Percentiles rank a stretch among this genome's conserved stretches.
phyloP scores from a whole-genome alignment of 2,329 filamentous ascomycete genomes.

The Phialocephala sp. region DNA sequence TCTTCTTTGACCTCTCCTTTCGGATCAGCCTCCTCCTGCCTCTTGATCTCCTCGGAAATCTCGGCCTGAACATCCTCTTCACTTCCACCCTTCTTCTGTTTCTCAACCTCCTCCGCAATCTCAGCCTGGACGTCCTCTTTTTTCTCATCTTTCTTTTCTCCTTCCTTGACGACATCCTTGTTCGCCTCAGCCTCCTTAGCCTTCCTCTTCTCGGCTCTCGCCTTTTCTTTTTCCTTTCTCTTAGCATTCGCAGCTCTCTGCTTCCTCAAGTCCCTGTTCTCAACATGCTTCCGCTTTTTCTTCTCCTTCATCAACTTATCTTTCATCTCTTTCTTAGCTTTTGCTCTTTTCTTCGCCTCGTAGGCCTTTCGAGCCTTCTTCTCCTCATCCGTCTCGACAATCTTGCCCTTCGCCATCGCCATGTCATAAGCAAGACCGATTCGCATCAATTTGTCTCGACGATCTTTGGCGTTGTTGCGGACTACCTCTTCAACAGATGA shows the following conservation, averaged over 20 bases:
- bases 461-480: conserved; percentile 43
- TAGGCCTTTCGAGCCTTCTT: conserved; percentile 53
- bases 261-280: conserved; percentile 24
- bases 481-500: conserved; percentile 55
- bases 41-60: conserved; percentile 16
- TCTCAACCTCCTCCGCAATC: conserved; percentile 21
- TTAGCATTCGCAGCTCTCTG: conserved; percentile 24
- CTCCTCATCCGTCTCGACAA: conserved; percentile 53
- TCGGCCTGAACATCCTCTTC: conserved; percentile 11
- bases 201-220: conserved; percentile 32
- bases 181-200: conserved; percentile 30
- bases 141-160: conserved; percentile 24
- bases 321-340: conserved; percentile 47
- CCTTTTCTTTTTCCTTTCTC: conserved; percentile 24
- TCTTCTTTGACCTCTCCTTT: conserved; percentile 16
- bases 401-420: conserved; percentile 62
- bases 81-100: conserved; percentile 29
- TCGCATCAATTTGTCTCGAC: conserved; percentile 59
- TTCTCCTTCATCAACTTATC: conserved; percentile 34
- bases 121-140: conserved; percentile 20
- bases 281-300: conserved; percentile 24
- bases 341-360: conserved; percentile 48
- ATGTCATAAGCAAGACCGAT: conserved; percentile 66
- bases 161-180: conserved; percentile 15
- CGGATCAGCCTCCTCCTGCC: conserved; percentile 6